Evolutionary conservation across 179 eudicot species (phyloP), one percentile per base, ranked within the genome.

Genomic region (Spinacia oleracea): DNA sequence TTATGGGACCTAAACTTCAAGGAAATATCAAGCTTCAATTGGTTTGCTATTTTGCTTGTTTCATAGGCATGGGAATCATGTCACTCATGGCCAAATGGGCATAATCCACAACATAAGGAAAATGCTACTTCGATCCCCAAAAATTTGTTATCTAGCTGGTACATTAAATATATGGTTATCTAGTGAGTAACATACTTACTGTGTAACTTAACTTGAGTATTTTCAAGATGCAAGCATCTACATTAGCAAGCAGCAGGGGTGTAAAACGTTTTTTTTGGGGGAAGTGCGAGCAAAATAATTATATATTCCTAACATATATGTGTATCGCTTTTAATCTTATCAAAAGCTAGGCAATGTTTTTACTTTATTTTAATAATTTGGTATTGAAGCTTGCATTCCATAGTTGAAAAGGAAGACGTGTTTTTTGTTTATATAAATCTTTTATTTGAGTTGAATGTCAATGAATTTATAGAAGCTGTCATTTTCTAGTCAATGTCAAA

Each of bases 11-110:
- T 1, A 86, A 80, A 50, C 83, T 86, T 53, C 89, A 86, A 72
- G 77, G 48, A n/a, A 84, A 67, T 50, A 86, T 86, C 70, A 86
- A 80, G 71, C 84, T 86, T 62, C 89, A 86, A 70, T 50, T 84
- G 32, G 71, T 69, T 32, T 85, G 82, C 32, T 84, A 84, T 43
- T 1, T n/a, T n/a, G 87, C 89, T 75, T 85, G 80, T 12, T 82
- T 82, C 15, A 0, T 82, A 0, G 89, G 89, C 50, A 79, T 84
- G 75, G 89, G 84, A 34, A 29, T 78, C 65, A 86, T 86, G 89
- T 86, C 89, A 34, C 77, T 86, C 23, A 84, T 86, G 89, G 87
- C 89, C 7, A 86, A 82, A 82, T 86, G 89, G 89, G 89, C 89
- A 0, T 86, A 75, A 68, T 1, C 3, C 23, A 1, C 31, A 2